Evolutionary conservation across 345 rosid genomes (phyloP), one percentile per base, ranked within the genome.

Genomic region (Lumnitzera racemosa): DNA sequence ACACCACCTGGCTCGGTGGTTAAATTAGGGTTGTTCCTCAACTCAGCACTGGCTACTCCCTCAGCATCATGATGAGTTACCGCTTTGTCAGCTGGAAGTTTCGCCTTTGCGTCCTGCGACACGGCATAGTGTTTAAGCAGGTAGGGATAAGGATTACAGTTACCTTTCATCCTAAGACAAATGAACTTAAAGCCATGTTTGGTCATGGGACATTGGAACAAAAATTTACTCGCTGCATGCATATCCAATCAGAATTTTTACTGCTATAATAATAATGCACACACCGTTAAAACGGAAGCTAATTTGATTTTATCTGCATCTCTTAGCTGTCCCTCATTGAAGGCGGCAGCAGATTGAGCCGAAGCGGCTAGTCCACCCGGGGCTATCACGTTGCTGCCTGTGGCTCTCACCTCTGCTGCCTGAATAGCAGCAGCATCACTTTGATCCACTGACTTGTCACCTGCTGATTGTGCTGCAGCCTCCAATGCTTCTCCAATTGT

Each of bases 371-470:
- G 66, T 14, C 95, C 89, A 43, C 83, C 87, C 0, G 82, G 82
- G 51, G 58, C 49, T 12, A 75, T 65, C 14, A 65, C 72, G 17
- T 64, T 85, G 46, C 70, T 68, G 9, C 92, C 87, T 0, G 86
- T 77, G 24, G 91, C 89, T 80, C 94, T 72, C 4, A 74, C 81
- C 62, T 88, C 95, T 0, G 91, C 88, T 0, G 89, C 88, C 55
- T 84, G 98, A 57, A 88, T 86, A 4, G 96, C 96, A 0, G 91
- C 83, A 0, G 85, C 85, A 2, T 91, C 90, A 56, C 84, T 80
- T 47, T 78, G 88, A 50, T 87, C 89, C 13, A 87, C 82, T 0
- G 80, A 70, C 64, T 76, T 85, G 61, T 69, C 61, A 43, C 80
- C 86, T 5, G 74, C 80, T 0, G 76, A 75, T 6, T 61, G 63